Conservation (phyloP, 2,329 filamentous ascomycete genomes). For the Trichoderma atroviride region DNA sequence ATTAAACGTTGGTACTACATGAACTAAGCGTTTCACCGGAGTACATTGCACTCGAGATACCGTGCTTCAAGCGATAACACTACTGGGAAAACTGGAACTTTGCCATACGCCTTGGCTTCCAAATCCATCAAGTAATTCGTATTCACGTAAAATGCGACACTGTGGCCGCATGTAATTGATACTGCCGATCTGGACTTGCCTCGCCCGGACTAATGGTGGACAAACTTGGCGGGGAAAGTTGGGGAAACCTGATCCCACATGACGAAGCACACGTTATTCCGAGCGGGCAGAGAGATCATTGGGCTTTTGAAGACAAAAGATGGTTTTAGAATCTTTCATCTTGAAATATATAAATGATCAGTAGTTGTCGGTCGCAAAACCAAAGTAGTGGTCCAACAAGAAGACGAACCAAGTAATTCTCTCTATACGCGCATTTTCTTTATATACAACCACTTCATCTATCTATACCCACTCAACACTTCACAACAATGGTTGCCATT, state of each 20-base stretch:
- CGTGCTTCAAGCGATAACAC: not conserved
- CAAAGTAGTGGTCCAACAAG: not conserved
- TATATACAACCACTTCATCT: not conserved
- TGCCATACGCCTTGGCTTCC: not conserved
- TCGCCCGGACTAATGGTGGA: constrained; percentile 20
- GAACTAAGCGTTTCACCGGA: not conserved
- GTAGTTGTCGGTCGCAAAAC: not conserved
- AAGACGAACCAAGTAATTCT: not conserved
- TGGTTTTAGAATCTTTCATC: not conserved
- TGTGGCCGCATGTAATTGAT: not conserved
- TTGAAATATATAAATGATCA: not conserved
- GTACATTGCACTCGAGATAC: not conserved
- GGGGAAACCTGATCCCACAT: constrained; percentile 18
- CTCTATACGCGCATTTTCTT: not conserved
- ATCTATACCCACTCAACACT: not conserved
- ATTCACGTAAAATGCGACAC: not conserved
- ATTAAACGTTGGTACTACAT: not conserved
- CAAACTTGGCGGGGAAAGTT: constrained; percentile 21
- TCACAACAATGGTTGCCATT: constrained; percentile 22
- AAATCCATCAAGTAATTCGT: not conserved
- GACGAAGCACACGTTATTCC: not conserved
- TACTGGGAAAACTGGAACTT: not conserved
- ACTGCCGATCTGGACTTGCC: constrained; percentile 3
- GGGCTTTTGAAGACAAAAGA: not conserved
- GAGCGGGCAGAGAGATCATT: not conserved